phyloP scores from a whole-genome alignment of 208 protist genomes.

The Leishmania amazonensis region DNA sequence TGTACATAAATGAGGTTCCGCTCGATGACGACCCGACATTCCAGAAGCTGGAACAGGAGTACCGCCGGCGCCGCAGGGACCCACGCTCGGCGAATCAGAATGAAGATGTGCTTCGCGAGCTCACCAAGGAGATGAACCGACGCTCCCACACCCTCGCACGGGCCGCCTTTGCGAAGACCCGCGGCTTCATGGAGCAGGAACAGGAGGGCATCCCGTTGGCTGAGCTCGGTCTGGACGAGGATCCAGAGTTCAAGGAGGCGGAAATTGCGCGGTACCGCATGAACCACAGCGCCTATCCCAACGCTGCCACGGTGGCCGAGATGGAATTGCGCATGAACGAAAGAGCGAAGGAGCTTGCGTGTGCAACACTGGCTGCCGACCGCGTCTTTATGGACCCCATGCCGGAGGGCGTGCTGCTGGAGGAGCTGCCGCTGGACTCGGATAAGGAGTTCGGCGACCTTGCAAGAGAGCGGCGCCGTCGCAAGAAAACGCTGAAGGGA shows the following conservation, averaged over 20 bases:
- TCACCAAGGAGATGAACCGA: constrained; percentile 71
- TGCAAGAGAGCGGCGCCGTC: constrained; percentile 57
- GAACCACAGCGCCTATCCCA: constrained; percentile 23
- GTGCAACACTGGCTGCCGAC: constrained; percentile 54
- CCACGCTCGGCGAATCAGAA: constrained; percentile 58
- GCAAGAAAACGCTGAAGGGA: constrained; percentile 58
- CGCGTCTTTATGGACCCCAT: constrained; percentile 73
- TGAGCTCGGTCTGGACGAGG: constrained; percentile 75
- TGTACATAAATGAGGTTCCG: constrained; percentile 76
- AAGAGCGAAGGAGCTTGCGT: constrained; percentile 59
- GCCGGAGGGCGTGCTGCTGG: constrained; percentile 83
- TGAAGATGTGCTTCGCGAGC: constrained; percentile 63
- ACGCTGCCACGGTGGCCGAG: constrained; percentile 28
- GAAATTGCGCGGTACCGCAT: constrained; percentile 73
- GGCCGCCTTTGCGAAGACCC: constrained; percentile 63
- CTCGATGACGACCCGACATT: constrained; percentile 80
- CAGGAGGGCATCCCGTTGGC: constrained; percentile 71
- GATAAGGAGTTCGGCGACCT: constrained; percentile 68
- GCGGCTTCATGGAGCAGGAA: constrained; percentile 75
- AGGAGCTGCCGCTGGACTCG: constrained; percentile 61
- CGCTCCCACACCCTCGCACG: constrained; percentile 72
- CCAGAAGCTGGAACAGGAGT: constrained; percentile 73
- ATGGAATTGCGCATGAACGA: constrained; percentile 54
- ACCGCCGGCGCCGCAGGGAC: constrained; percentile 60
- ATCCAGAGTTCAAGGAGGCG: constrained; percentile 76